Evolutionary conservation across 1,284 basidiomycete genomes (phyloP).

Genomic region (Ceratorhiza oryzae-sativae): DNA sequence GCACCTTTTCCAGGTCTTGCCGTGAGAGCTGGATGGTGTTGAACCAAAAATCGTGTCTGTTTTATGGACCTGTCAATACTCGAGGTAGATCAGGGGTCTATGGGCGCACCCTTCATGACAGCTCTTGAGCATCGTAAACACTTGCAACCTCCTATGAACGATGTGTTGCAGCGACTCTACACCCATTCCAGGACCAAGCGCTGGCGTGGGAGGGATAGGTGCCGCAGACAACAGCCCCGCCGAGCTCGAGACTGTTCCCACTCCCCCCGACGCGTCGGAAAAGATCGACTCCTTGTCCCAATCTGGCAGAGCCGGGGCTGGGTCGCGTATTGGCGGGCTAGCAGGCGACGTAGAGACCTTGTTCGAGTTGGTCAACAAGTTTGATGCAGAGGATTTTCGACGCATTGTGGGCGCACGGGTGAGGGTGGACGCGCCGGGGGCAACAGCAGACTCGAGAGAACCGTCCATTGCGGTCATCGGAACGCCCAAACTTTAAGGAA

Average conservation of each 20-base stretch:
- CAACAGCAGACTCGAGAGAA: slow-evolving; percentile 1
- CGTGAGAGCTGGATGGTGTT: slow-evolving; percentile 82
- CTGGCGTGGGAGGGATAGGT: not conserved
- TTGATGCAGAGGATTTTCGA: slow-evolving; percentile 83
- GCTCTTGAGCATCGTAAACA: slow-evolving; percentile 80
- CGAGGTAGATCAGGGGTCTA: not conserved
- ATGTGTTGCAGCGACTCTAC: slow-evolving; percentile 55
- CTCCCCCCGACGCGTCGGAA: slow-evolving; percentile 55
- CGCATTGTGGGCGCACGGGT: slow-evolving; percentile 64
- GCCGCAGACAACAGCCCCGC: not conserved
- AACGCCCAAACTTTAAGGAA: not conserved
- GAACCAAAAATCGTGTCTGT: slow-evolving; percentile 67
- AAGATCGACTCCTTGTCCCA: slow-evolving; percentile 72
- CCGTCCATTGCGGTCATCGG: slow-evolving; percentile 34
- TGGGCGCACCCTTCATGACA: slow-evolving; percentile 79
- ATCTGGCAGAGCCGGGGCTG: slow-evolving; percentile 56
- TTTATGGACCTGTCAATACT: not conserved
- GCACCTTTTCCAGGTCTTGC: slow-evolving; percentile 72
- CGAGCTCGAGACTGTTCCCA: slow-evolving; percentile 16
- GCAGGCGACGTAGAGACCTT: slow-evolving; percentile 21
- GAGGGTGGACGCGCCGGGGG: slow-evolving; percentile 27
- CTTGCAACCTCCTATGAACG: slow-evolving; percentile 82
- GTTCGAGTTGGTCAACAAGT: slow-evolving; percentile 80
- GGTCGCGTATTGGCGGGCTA: slow-evolving; percentile 42
- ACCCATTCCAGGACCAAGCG: slow-evolving; percentile 13